Conservation (phyloP, 1,284 basidiomycete species). For the Ustilago lituana region DNA sequence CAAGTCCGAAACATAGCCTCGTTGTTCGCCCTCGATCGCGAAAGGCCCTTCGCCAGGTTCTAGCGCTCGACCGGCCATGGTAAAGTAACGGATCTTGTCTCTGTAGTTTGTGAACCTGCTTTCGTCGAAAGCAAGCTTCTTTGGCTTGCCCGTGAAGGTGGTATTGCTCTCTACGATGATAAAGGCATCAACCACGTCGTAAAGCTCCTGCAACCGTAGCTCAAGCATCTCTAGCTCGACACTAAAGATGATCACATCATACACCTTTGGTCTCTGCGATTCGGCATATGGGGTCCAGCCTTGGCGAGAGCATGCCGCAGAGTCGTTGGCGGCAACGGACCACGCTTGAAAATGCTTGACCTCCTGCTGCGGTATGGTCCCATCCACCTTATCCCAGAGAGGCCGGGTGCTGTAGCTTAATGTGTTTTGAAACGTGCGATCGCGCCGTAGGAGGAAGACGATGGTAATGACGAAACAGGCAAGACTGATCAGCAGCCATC, state of each 20-base stretch:
- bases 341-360: conserved; percentile 74
- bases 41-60: conserved; percentile 18
- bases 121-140: conserved; percentile 18
- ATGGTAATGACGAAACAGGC: not conserved
- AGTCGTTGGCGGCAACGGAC: conserved; percentile 70
- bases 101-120: conserved; percentile 10
- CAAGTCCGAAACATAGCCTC: conserved; percentile 8
- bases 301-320: conserved; percentile 72
- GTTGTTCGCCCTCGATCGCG: conserved; percentile 29
- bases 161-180: conserved; percentile 75
- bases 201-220: conserved; percentile 76
- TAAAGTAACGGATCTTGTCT: conserved; percentile 21
- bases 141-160: conserved; percentile 43
- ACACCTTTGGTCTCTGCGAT: conserved; percentile 9
- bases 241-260: conserved; percentile 59
- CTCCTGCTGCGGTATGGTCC: conserved; percentile 57
- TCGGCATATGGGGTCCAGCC: conserved; percentile 69
- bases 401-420: conserved; percentile 73
- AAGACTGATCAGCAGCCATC: conserved; percentile 12
- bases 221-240: conserved; percentile 78
- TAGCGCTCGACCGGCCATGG: conserved; percentile 17
- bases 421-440: conserved; percentile 31
- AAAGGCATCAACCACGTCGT: conserved; percentile 74
- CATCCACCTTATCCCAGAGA: conserved; percentile 71
- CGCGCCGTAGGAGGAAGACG: conserved; percentile 26